Base-by-base conservation (phyloP, 345 rosid species). In the Excoecaria cochinchinensis region DNA sequence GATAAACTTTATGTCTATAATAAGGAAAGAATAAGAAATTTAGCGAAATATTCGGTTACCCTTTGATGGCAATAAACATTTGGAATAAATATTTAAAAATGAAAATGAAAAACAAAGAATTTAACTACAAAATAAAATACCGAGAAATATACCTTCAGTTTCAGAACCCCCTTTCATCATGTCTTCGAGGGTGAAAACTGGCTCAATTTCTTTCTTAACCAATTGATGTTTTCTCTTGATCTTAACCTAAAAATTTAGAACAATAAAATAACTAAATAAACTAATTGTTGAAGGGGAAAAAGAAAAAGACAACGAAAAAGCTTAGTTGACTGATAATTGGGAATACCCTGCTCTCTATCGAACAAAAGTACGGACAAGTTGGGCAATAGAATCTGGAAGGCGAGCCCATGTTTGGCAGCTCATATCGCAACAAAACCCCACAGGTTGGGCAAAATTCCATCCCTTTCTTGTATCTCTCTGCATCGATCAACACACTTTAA, bases 401-500 rank as follows among this genome's bases (percentile, higher is more conserved):
- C 14, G 75, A n/a, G n/a, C 81, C 84, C 81, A 76, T 71, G 53
- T 77, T 25, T 17, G 90, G 86, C 82, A 76, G 52, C 86, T 85
- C 92, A 48, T 81, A 89, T 63, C 74, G 85, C 82, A 89, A 82
- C 80, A 89, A 72, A 67, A 75, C 71, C 6, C 86, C 89, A 66
- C 90, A 89, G 16, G 87, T 80, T 0, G 90, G 92, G 79, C 92
- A 89, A 76, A 89, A 85, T 74, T 89, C 92, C 92, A 87, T 89
- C 55, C 59, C 19, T 71, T 66, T 19, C 67, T 56, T 17, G 12
- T 40, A 65, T 65, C 69, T 65, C 19, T 47, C 57, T 47, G 71
- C 56, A 67, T 22, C 71, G n/a, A 47, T 67, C 71, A 47, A 67
- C 24, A 36, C 4, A 8, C 2, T 0, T 2, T n/a, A n/a, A 16